A percentile compares a stretch with the other conserved stretches of the same genome.
phyloP scores from a whole-genome alignment of 2,329 filamentous ascomycete species.

The Alternaria longipes region DNA sequence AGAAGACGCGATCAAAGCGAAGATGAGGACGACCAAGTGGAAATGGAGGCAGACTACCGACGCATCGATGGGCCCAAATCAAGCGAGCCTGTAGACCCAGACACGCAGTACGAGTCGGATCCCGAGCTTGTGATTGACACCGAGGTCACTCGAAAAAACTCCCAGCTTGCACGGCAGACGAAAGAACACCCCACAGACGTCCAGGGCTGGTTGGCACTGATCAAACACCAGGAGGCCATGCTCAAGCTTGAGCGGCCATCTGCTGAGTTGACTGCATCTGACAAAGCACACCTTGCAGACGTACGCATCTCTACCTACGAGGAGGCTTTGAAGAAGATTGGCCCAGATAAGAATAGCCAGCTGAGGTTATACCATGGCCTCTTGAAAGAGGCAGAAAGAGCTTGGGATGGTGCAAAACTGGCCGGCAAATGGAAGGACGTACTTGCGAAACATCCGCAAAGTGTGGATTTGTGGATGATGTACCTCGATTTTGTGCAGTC shows the following conservation, averaged over 20 bases:
- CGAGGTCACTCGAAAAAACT: constrained; percentile 60
- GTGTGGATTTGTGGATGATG: constrained; percentile 74
- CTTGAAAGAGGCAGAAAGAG: constrained; percentile 75
- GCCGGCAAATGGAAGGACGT: constrained; percentile 72
- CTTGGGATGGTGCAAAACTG: constrained; percentile 74
- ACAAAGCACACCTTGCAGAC: constrained; percentile 75
- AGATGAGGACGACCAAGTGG: constrained; percentile 19
- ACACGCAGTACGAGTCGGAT: constrained; percentile 47
- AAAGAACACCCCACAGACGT: constrained; percentile 73
- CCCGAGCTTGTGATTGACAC: constrained; percentile 29
- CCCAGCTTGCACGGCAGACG: constrained; percentile 70
- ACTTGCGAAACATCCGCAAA: constrained; percentile 64
- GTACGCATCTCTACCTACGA: constrained; percentile 83
- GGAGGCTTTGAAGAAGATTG: constrained; percentile 72
- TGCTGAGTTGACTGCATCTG: constrained; percentile 64
- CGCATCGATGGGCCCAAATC: constrained; percentile 43
- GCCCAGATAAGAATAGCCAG: constrained; percentile 56
- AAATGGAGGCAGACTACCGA: constrained; percentile 46
- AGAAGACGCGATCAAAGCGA: constrained; percentile 31
- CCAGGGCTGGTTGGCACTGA: constrained; percentile 79
- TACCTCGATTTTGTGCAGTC: constrained; percentile 78
- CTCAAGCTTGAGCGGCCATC: constrained; percentile 60
- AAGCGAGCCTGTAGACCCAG: constrained; percentile 44
- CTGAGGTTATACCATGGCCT: constrained; percentile 72
- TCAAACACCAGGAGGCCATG: constrained; percentile 77